Evolutionary conservation across 768 basidiomycete genomes (phyloP), one percentile per base, ranked within the genome.

Genomic region (Saitozyma sp.): DNA sequence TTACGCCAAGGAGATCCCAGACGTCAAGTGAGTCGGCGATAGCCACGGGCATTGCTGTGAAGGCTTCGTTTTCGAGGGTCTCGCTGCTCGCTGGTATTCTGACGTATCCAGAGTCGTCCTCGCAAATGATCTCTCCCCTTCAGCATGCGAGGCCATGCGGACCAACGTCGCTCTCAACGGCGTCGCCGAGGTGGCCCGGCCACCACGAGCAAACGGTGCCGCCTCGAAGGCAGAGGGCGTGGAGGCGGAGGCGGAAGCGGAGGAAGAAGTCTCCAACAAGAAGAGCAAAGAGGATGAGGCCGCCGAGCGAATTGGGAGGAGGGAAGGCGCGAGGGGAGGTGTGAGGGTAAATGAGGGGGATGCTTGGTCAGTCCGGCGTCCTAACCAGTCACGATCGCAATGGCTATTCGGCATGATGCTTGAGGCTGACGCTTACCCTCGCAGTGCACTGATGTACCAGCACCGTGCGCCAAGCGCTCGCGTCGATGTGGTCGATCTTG

Each of bases 401-500:
- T 7, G 29, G 29, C 29, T 29, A 29, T n/a, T n/a, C n/a, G n/a
- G 43, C 3, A 9, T 29, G 29, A 29, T 29, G 11, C 37, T 1
- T 11, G 19, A 37, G 16, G 45, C 38, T 54, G 39, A 55, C 19
- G 53, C 39, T 49, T 10, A 54, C 14, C 54, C 20, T 5, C 17
- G 0, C 61, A 96, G 94, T 73, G 84, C 89, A 3, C 81, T 93
- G 55, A 92, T 99, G 91, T 98, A 96, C 75, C 84, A 84, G 52
- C 92, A 93, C 73, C 87, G 93, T 45, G 82, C 86, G 38, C 87
- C 87, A 56, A 84, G 83, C 51, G 80, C 83, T 10, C 86, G 88
- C 2, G 93, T 97, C 17, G 94, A 98, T 66, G 91, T 91, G 38
- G 87, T 99, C n/a, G 96, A 99, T 77, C 84, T 99, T 37, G 96